Evolutionary conservation across 257 asterid genomes (phyloP).

Genomic region (Solanum commersonii): DNA sequence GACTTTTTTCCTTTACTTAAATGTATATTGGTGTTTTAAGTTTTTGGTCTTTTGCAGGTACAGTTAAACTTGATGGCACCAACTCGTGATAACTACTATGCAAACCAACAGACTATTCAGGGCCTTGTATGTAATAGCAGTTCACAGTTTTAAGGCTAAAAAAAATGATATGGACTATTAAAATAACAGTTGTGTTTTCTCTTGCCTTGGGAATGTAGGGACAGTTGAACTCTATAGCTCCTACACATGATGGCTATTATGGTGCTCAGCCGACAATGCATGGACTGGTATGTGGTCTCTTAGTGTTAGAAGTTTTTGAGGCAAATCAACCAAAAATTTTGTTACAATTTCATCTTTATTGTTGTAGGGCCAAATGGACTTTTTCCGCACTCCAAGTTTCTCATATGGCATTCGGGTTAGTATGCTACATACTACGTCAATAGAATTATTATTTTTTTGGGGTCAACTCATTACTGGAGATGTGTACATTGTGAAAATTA

Average conservation of each 20-base stretch:
- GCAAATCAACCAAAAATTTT: not conserved
- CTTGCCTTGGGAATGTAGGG: constrained; percentile 45
- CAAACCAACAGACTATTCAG: constrained; percentile 70
- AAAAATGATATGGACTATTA: not conserved
- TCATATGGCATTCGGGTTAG: constrained; percentile 82
- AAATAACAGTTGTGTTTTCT: not conserved
- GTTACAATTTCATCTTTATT: constrained; percentile 5
- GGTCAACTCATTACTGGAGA: not conserved
- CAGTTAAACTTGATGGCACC: constrained; percentile 81
- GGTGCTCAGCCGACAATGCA: constrained; percentile 68
- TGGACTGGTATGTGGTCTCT: constrained; percentile 54
- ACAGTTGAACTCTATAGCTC: constrained; percentile 84
- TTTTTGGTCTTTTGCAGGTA: constrained; percentile 38
- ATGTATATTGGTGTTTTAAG: not conserved
- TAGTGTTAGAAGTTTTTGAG: not conserved
- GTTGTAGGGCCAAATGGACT: constrained; percentile 91
- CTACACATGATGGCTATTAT: constrained; percentile 72
- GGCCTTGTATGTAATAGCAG: constrained; percentile 58
- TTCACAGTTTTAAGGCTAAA: not conserved
- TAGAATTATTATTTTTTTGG: not conserved
- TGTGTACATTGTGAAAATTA: not conserved
- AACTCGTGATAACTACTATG: constrained; percentile 72
- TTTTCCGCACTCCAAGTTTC: constrained; percentile 66
- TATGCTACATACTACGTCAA: constrained; percentile 6
- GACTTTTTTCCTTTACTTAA: not conserved